Percentiles rank a stretch among this genome's conserved stretches.
These are phyloP conservation scores for Auriculariales sp. DNA, from an alignment of 768 basidiomycete species.

Conservation along the genomic window DNA sequence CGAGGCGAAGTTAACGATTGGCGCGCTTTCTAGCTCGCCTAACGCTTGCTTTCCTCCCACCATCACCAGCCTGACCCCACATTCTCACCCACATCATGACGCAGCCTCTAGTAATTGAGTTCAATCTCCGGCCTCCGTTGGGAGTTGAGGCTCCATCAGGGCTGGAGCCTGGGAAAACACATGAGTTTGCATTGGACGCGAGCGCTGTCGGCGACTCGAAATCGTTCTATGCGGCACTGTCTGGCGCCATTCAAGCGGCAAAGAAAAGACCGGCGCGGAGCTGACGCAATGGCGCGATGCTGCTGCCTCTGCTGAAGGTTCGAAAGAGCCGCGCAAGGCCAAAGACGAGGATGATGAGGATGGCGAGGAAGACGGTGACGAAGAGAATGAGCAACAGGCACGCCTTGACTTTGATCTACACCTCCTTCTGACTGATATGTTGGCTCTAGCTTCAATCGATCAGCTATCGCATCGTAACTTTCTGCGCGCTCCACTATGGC, in stretches of 20 bases:
- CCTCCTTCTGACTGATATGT: too few species aligned
- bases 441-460: too few species aligned
- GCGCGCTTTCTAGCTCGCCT: too few species aligned
- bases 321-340: background rate
- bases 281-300: background rate
- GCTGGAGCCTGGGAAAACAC: background rate
- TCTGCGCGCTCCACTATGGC: too few species aligned
- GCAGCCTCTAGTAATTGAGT: background rate
- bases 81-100: too few species aligned
- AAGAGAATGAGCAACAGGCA: background rate
- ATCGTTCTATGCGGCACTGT: background rate
- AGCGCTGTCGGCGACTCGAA: background rate
- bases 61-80: too few species aligned
- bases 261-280: background rate
- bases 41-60: too few species aligned
- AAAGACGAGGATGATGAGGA: background rate
- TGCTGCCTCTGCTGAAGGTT: background rate
- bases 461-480: too few species aligned
- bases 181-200: background rate
- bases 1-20: too few species aligned
- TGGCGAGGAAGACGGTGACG: background rate
- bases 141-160: background rate
- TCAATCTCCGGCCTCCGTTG: background rate
- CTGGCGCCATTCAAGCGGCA: background rate
- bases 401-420: too few species aligned